Percentiles rank a stretch among this genome's conserved stretches.
phyloP scores from a whole-genome alignment of 108 stramenopile genomes.

The Pseudonitzschia multiseries region DNA sequence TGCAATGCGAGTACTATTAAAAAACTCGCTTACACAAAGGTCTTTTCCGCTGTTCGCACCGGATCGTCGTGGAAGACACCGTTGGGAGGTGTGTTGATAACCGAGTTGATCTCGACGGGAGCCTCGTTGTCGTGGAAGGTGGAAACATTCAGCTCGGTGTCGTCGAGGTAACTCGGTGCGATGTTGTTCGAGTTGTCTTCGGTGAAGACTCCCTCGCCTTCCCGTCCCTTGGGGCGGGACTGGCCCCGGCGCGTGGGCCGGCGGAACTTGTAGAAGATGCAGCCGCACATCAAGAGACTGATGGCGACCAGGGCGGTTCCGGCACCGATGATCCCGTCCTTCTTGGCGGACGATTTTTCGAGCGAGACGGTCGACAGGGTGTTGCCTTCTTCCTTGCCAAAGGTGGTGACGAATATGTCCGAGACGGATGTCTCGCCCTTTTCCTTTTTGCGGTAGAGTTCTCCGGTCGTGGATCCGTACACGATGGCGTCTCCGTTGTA shows the following conservation, averaged over 20 bases:
- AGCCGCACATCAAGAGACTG: not conserved
- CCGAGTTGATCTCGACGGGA: not conserved
- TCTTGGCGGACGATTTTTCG: not conserved
- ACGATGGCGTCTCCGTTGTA: conserved; percentile 36
- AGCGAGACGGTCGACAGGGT: not conserved
- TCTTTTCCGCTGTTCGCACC: not conserved
- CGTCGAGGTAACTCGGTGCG: not conserved
- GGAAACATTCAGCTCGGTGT: too few relatives aligned
- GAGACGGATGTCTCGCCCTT: not conserved
- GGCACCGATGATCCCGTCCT: not conserved
- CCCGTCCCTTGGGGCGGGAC: not conserved
- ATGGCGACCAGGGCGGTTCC: not conserved
- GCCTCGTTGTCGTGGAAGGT: too few relatives aligned
- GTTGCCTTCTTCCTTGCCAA: conserved; percentile 3
- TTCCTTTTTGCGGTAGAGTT: conserved; percentile 26
- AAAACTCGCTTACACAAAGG: not conserved
- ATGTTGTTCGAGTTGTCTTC: too few relatives aligned
- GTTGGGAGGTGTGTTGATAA: too few relatives aligned
- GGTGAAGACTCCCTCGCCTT: not conserved
- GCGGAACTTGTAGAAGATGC: not conserved
- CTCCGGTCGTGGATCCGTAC: conserved; percentile 42
- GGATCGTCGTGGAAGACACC: too few relatives aligned
- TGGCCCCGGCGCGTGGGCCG: not conserved
- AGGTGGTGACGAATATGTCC: conserved; percentile 22
- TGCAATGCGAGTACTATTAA: too few relatives aligned